Conservation (phyloP, 768 basidiomycete species). For the Mycena metata region DNA sequence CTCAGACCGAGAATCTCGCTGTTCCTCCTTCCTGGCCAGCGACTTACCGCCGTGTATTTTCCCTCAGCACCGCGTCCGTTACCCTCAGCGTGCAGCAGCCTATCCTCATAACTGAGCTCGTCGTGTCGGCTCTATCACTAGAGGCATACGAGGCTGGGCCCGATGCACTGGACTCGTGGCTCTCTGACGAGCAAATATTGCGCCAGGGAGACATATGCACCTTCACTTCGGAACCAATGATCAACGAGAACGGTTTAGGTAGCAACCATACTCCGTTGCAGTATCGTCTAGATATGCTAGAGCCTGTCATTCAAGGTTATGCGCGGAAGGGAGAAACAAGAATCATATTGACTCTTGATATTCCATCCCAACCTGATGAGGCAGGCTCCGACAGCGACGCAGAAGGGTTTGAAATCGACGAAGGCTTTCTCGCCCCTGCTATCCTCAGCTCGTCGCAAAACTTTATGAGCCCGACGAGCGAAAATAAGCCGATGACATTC, state of each 20-base stretch:
- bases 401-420: slow-evolving; percentile 76
- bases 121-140: slow-evolving; percentile 64
- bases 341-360: slow-evolving; percentile 61
- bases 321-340: slow-evolving; percentile 62
- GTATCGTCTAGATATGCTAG: slow-evolving; percentile 70
- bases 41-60: slow-evolving; percentile 53
- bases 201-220: slow-evolving; percentile 62
- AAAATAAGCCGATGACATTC: slow-evolving; percentile 33
- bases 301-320: slow-evolving; percentile 83
- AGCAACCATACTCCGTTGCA: slow-evolving; percentile 42
- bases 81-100: slow-evolving; percentile 47
- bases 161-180: slow-evolving; percentile 56
- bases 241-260: slow-evolving; percentile 34
- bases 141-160: slow-evolving; percentile 63
- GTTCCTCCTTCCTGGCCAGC: slow-evolving; percentile 59
- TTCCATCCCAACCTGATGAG: slow-evolving; percentile 31
- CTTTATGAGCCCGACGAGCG: slow-evolving; percentile 25
- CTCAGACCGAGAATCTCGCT: slow-evolving; percentile 49
- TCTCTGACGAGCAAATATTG: slow-evolving; percentile 61
- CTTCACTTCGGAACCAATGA: slow-evolving; percentile 39
- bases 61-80: slow-evolving; percentile 29
- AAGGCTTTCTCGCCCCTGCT: slow-evolving; percentile 75
- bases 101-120: slow-evolving; percentile 61
- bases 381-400: slow-evolving; percentile 40
- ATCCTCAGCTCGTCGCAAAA: slow-evolving; percentile 48